Evolutionary conservation across 371 early-diverging fungal genomes (phyloP).

Genomic region (Sporodiniella umbellata): DNA sequence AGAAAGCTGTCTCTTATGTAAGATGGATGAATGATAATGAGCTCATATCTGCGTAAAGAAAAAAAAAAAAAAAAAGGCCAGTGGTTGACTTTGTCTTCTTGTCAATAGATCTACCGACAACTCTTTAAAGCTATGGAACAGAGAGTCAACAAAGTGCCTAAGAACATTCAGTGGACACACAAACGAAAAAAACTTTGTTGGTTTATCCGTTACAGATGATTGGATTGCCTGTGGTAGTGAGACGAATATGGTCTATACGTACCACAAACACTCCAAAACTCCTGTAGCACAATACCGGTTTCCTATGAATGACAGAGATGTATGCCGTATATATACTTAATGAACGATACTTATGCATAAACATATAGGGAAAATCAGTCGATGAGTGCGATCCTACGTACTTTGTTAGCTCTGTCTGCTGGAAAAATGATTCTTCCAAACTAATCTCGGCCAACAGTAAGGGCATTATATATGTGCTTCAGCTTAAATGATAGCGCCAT

Average conservation of each 20-base stretch:
- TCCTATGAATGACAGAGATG: slow-evolving; percentile 64
- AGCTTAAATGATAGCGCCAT: slow-evolving; percentile 7
- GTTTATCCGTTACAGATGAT: slow-evolving; percentile 72
- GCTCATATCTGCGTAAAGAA: slow-evolving; percentile 69
- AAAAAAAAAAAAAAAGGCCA: neutral
- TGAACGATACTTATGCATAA: neutral
- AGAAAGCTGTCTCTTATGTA: slow-evolving; percentile 91
- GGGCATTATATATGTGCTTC: slow-evolving; percentile 79
- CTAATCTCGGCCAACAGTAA: slow-evolving; percentile 88
- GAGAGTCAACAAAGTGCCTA: slow-evolving; percentile 48
- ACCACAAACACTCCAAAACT: slow-evolving; percentile 65
- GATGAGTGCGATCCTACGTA: slow-evolving; percentile 55
- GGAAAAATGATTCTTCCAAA: slow-evolving; percentile 74
- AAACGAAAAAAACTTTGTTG: slow-evolving; percentile 96
- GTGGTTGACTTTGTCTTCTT: neutral
- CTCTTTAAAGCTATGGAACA: slow-evolving; percentile 82
- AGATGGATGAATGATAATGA: slow-evolving; percentile 71
- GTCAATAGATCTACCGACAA: slow-evolving; percentile 76
- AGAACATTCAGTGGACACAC: slow-evolving; percentile 79
- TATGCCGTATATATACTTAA: slow-evolving; percentile 21
- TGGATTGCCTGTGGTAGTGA: slow-evolving; percentile 94
- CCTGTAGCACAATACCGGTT: slow-evolving; percentile 77
- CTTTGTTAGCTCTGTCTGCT: slow-evolving; percentile 90
- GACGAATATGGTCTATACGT: slow-evolving; percentile 81
- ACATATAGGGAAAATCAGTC: slow-evolving; percentile 19